Evolutionary conservation across 306 rosid species (phyloP), one percentile per base, ranked within the genome.

Genomic region (Albizia julibrissin): DNA sequence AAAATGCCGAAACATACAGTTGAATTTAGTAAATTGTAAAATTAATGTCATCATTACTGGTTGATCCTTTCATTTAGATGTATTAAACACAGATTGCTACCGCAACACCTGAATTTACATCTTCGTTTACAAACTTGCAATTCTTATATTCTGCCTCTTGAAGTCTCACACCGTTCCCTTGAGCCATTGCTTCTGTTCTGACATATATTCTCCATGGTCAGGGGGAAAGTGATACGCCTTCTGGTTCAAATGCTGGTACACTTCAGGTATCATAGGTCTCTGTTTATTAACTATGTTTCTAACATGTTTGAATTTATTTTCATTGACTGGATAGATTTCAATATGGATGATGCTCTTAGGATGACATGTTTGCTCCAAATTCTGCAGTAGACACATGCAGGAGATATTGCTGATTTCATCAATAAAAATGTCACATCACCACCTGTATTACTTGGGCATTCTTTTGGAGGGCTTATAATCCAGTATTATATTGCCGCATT

Each of bases 141-240:
- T 19, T 54, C 15, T 46, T 81, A 3, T 56, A 43, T 72, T 72
- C 16, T 59, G 29, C 42, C 65, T 76, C 71, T 73, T 33, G 81
- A 16, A 52, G 59, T 78, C 29, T 77, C 74, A 19, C 11, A 21
- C n/a, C 31, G 22, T 47, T 80, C 34, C 29, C 66, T 13, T 65
- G 50, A 68, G 39, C 59, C 46, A 79, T 16, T 77, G 82, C 14
- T 74, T 34, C 77, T 84, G 29, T 85, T 79, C 49, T 82, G 70
- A 61, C 52, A 39, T 74, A 37, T 76, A 71, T 82, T 74, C 67
- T 71, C 5, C 65, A 26, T 85, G 82, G 26, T 58, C 84, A 94
- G 94, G 98, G 98, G 52, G 98, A 92, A 88, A 94, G 98, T 83
- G 98, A 94, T 89, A 79, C 80, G 31, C 98, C 98, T 56, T 34